Evolutionary conservation across 2,329 filamentous ascomycete genomes (phyloP).

Genomic region (Ustulina deusta): DNA sequence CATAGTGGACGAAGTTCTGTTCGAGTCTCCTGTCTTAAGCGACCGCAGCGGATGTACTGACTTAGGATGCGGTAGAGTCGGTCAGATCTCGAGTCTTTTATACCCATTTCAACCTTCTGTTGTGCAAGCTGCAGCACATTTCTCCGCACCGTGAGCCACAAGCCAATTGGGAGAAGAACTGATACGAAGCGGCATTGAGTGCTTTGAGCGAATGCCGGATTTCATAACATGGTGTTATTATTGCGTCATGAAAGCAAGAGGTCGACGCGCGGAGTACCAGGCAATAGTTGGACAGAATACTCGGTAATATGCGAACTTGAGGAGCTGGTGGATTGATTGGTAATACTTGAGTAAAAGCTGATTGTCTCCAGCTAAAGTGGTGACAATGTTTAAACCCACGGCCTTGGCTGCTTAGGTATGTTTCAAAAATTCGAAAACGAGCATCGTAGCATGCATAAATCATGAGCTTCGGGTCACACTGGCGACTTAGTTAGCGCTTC

Average conservation of each 20-base stretch:
- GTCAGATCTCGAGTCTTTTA: conserved; percentile 22
- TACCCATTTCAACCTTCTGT: conserved; percentile 11
- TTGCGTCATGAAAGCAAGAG: conserved; percentile 29
- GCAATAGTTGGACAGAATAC: neutral
- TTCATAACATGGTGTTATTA: conserved; percentile 27
- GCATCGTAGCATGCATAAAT: too few species aligned
- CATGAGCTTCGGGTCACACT: too few species aligned
- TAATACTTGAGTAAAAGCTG: too few species aligned
- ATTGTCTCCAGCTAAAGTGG: too few species aligned
- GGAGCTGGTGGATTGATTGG: neutral
- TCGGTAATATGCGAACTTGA: neutral
- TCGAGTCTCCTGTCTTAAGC: neutral
- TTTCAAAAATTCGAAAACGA: too few species aligned
- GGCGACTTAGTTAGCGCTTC: neutral
- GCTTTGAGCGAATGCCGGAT: conserved; percentile 18
- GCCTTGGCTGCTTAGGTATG: too few species aligned
- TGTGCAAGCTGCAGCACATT: neutral
- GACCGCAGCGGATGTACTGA: neutral
- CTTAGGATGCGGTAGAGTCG: neutral
- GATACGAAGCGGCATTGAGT: conserved; percentile 11
- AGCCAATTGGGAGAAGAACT: neutral
- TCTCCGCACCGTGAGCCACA: conserved; percentile 12
- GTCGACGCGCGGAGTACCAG: neutral
- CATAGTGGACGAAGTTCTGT: conserved; percentile 33
- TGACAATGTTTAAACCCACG: too few species aligned